Evolutionary conservation across 2,329 filamentous ascomycete genomes (phyloP).

Genomic region (Seiridium unicorne): DNA sequence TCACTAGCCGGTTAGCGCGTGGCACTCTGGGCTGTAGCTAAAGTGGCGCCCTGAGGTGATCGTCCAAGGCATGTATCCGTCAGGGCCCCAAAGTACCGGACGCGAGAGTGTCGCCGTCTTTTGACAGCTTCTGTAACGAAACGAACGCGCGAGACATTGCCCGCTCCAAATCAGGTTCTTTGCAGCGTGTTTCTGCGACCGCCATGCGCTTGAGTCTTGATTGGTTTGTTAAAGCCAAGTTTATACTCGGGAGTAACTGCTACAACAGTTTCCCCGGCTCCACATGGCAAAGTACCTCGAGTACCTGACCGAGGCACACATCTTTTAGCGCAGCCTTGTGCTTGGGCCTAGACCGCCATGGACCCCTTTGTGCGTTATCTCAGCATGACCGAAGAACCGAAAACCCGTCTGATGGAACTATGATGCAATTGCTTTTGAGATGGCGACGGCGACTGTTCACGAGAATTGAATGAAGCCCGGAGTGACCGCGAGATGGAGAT

Average conservation of each 20-base stretch:
- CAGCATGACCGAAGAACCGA: no score
- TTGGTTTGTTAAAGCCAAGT: background rate
- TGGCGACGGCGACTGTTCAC: background rate
- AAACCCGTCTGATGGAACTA: background rate
- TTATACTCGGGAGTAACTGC: background rate
- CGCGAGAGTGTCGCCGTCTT: no score
- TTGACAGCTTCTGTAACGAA: no score
- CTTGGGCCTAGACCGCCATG: background rate
- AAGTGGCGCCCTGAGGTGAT: background rate
- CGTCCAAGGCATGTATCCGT: background rate
- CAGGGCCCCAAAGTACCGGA: background rate
- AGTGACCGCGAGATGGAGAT: background rate
- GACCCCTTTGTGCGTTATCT: background rate
- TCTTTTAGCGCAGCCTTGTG: constrained; percentile 2
- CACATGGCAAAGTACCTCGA: background rate
- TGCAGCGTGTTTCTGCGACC: background rate
- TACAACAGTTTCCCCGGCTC: no score
- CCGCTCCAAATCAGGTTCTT: background rate
- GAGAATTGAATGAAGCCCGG: background rate
- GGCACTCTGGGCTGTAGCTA: background rate
- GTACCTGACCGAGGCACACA: background rate
- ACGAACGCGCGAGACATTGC: no score
- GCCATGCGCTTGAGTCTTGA: background rate
- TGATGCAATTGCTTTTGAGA: background rate
- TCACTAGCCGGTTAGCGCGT: constrained; percentile 4